Conservation (phyloP, 371 early-diverging fungal species). For the Mucor indicus region DNA sequence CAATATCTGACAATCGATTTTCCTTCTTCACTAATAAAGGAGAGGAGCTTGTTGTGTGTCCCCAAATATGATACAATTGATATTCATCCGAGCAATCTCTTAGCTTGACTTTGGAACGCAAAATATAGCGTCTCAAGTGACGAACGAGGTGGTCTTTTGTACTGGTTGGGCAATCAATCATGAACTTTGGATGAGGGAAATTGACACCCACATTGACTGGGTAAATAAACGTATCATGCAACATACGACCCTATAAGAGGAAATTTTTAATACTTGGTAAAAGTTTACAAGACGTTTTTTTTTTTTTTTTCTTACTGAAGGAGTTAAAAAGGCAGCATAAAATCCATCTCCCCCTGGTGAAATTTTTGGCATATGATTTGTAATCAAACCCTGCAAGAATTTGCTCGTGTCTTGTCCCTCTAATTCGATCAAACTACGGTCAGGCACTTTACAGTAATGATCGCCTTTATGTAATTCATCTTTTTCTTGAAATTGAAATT, state of each 20-base stretch:
- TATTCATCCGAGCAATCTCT: constrained; percentile 63
- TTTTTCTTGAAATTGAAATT: constrained; percentile 17
- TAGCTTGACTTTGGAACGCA: constrained; percentile 76
- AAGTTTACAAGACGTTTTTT: not conserved
- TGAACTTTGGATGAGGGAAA: constrained; percentile 65
- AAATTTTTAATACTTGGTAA: not conserved
- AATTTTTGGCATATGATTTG: constrained; percentile 80
- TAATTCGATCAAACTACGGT: constrained; percentile 68
- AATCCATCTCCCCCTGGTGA: constrained; percentile 72
- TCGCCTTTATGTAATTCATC: constrained; percentile 21
- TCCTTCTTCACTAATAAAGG: constrained; percentile 39
- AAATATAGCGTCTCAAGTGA: constrained; percentile 74
- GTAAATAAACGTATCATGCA: constrained; percentile 90
- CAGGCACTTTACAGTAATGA: constrained; percentile 45
- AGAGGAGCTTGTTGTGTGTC: not conserved
- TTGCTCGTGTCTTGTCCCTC: constrained; percentile 73
- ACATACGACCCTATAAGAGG: constrained; percentile 68
- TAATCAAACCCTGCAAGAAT: constrained; percentile 88
- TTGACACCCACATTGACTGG: constrained; percentile 61
- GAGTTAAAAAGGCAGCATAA: constrained; percentile 70
- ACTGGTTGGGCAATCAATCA: constrained; percentile 75
- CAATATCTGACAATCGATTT: constrained; percentile 45
- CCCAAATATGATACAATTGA: constrained; percentile 59
- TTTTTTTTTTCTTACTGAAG: constrained; percentile 59
- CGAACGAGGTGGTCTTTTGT: constrained; percentile 46